These are phyloP conservation scores for Mycena belliarum DNA, from an alignment of 768 basidiomycete species.

Conservation along the genomic window DNA sequence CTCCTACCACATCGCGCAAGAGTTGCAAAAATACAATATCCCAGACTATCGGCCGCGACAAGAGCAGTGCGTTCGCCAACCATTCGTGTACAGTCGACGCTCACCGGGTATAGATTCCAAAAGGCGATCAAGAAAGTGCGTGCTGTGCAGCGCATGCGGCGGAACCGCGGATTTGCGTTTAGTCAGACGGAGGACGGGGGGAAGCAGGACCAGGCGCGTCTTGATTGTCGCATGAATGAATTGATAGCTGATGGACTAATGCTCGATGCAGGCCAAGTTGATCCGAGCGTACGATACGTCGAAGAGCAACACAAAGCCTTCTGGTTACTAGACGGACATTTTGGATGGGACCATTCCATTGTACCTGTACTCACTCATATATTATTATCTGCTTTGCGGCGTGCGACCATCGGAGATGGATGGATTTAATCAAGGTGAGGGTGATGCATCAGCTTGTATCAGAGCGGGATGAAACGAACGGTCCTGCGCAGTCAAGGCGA, in stretches of 20 bases:
- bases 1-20: conserved; percentile 98
- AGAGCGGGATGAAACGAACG: too few relatives aligned
- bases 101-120: conserved; percentile 71
- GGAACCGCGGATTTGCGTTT: conserved; percentile 97
- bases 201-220: conserved; percentile 82
- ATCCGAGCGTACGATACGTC: conserved; percentile 65
- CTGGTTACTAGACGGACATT: conserved; percentile 51
- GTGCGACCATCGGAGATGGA: not conserved
- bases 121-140: conserved; percentile 99
- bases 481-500: too few relatives aligned
- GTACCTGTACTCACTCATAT: conserved; percentile 19
- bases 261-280: not conserved
- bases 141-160: conserved; percentile 96
- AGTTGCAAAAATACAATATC: conserved; percentile 98
- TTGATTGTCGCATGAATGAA: too few relatives aligned
- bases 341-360: conserved; percentile 13
- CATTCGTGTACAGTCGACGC: conserved; percentile 7
- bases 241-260: not conserved
- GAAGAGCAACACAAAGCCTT: conserved; percentile 67
- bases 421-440: not conserved
- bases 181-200: conserved; percentile 90
- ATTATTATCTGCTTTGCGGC: conserved; percentile 10
- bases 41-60: conserved; percentile 96
- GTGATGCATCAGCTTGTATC: too few relatives aligned
- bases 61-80: conserved; percentile 72